Percentiles rank a stretch among this genome's conserved stretches.
Conservation (phyloP, 352 stramenopile species). For the Aphanomyces cochlioides region DNA sequence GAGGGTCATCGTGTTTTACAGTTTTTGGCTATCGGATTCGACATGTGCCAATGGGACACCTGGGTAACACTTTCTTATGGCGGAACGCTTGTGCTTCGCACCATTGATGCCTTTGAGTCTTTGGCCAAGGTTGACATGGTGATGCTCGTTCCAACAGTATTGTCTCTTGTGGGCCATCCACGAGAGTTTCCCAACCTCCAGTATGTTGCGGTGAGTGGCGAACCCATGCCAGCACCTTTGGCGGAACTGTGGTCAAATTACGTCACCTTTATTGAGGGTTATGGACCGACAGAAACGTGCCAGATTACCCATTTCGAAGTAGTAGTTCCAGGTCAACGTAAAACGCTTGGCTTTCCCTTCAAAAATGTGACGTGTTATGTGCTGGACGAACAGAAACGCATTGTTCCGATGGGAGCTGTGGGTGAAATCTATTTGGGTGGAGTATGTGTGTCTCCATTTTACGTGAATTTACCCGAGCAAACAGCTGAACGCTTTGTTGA, state of each 20-base stretch:
- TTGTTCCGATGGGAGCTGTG: background rate
- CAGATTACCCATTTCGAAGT: background rate
- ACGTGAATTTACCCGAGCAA: background rate
- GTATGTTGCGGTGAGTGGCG: background rate
- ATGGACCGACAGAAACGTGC: slow-evolving; percentile 16
- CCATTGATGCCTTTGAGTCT: background rate
- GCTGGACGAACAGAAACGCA: background rate
- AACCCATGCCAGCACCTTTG: background rate
- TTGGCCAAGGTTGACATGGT: background rate
- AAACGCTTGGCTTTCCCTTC: background rate
- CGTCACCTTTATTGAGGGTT: background rate
- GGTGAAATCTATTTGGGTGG: slow-evolving; percentile 10
- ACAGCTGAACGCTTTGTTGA: slow-evolving; percentile 37
- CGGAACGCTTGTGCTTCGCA: background rate
- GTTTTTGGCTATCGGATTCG: slow-evolving; percentile 16
- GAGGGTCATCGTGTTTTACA: background rate
- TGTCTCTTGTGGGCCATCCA: background rate
- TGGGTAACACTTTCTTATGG: background rate
- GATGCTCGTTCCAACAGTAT: background rate
- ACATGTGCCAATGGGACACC: slow-evolving; percentile 4
- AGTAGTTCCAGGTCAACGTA: background rate
- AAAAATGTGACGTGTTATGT: background rate
- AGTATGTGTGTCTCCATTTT: background rate
- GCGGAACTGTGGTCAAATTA: background rate
- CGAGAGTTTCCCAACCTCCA: background rate